Percentiles rank a stretch among this genome's conserved stretches.
Conservation (phyloP, 768 basidiomycete species). For the Boletus subparvulus region DNA sequence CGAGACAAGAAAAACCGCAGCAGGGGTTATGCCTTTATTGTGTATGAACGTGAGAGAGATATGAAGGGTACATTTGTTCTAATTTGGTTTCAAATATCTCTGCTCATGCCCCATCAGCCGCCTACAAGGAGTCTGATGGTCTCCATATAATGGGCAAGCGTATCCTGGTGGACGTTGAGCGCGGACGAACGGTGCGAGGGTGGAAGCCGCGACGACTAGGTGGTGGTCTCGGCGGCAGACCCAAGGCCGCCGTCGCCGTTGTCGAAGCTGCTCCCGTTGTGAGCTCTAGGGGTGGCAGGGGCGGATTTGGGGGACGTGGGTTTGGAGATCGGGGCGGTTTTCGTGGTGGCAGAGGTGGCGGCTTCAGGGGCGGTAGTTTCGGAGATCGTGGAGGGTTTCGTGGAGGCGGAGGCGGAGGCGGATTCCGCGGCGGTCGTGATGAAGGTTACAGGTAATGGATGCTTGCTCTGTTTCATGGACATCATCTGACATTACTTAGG, state of each 20-base stretch:
- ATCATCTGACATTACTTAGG: conserved; percentile 33
- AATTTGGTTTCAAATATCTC: conserved; percentile 10
- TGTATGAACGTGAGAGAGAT: conserved; percentile 96
- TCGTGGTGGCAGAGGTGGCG: conserved; percentile 44
- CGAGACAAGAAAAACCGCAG: conserved; percentile 86
- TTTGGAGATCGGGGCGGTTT: conserved; percentile 38
- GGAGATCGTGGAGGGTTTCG: conserved; percentile 44
- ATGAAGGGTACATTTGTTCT: conserved; percentile 80
- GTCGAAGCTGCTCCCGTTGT: conserved; percentile 43
- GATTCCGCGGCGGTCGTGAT: conserved; percentile 39
- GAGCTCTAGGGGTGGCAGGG: conserved; percentile 32
- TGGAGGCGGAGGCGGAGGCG: conserved; percentile 35
- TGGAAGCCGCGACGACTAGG: conserved; percentile 98
- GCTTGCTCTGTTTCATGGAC: background rate
- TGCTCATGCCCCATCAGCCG: conserved; percentile 49
- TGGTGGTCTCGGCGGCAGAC: conserved; percentile 98
- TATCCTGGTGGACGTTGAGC: conserved; percentile 96
- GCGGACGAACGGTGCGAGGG: conserved; percentile 94
- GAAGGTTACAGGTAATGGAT: conserved; percentile 51
- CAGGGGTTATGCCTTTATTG: conserved; percentile 93
- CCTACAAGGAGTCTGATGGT: conserved; percentile 98
- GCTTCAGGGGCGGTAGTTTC: conserved; percentile 45
- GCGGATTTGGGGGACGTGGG: conserved; percentile 45
- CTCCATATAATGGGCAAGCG: conserved; percentile 94
- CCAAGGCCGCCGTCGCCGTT: conserved; percentile 53